phyloP scores from a whole-genome alignment of 2,329 filamentous ascomycete species.

The Endoconidiophora laricicola region DNA sequence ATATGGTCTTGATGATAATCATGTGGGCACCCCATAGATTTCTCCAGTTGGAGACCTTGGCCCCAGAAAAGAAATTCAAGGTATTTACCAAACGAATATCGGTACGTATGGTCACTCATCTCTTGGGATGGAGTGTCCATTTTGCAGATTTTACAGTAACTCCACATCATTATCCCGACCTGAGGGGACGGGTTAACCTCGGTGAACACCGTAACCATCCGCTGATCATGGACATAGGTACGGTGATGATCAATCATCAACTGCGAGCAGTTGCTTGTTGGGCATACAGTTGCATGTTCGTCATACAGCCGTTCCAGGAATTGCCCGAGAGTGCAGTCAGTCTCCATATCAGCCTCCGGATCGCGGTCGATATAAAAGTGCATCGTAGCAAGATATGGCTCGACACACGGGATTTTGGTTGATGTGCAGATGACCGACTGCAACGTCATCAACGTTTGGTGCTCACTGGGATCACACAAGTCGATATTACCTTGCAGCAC shows the following conservation, averaged over 20 bases:
- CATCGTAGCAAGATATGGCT: conserved; percentile 76
- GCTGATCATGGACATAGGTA: conserved; percentile 93
- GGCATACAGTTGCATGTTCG: conserved; percentile 59
- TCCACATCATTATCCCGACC: conserved; percentile 87
- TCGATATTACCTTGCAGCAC: conserved; percentile 79
- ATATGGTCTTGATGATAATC: conserved; percentile 87
- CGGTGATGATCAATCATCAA: conserved; percentile 86
- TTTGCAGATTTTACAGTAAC: conserved; percentile 79
- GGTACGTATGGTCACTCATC: conserved; percentile 92
- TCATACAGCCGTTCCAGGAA: conserved; percentile 85
- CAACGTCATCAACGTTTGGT: conserved; percentile 89
- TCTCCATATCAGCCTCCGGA: conserved; percentile 51
- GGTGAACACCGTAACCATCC: conserved; percentile 80
- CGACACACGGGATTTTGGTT: conserved; percentile 83
- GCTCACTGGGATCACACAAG: conserved; percentile 84
- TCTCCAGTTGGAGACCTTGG: conserved; percentile 56
- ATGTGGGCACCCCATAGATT: conserved; percentile 60
- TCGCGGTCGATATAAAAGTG: conserved; percentile 92
- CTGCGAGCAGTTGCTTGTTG: conserved; percentile 69
- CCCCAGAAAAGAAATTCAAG: conserved; percentile 97
- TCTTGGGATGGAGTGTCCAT: conserved; percentile 76
- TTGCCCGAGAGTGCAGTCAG: conserved; percentile 84
- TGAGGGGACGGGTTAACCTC: conserved; percentile 37
- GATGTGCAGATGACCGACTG: conserved; percentile 88
- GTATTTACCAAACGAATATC: conserved; percentile 97